Base-by-base conservation (phyloP, 139 green algal genomes). In the Parachlorella kessleri region DNA sequence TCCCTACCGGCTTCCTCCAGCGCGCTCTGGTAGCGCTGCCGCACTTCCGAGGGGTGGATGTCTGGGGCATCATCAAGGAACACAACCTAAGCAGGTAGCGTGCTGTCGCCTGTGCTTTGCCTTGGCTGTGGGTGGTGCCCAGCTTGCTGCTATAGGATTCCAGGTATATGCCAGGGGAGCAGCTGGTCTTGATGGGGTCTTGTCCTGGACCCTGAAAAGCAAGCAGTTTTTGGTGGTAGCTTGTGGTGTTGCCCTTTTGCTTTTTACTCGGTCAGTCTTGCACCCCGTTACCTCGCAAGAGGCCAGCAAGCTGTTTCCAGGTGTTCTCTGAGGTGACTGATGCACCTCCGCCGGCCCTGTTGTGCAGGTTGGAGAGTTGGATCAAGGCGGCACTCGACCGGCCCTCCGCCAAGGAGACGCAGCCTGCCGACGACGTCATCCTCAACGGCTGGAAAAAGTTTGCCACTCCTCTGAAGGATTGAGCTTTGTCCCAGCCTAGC, bases 291-390 rank as follows among this genome's bases (percentile, higher is more conserved):
- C n/a, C n/a, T 59, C 48, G 21, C 48, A 59, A 18, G 7, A 68
- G 26, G 10, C 63, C 63, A 68, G n/a, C 48, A 59, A 18, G 14
- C 21, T 59, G 48, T 59, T 18, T 28, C 14, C 48, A 28, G 48
- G 21, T 59, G 48, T 59, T 59, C 48, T 18, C 48, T 59, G 21
- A 59, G 21, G 14, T 28, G 14, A 18, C 21, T 59, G 48, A 28
- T 59, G 14, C 14, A 59, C 48, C 48, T 18, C 48, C 48, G 14
- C 48, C 48, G 14, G 14, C 48, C 48, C 0, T 28, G 21, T 68
- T 10, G 14, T 68, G 63, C 68, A 55, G 77, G 70, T 40, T 82
- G 63, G 70, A 77, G 77, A 35, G 66, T 2, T 82, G 77, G 77
- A 73, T 73, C 69, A 18, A 72, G 9, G 77, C 77, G 1, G 77